Conservation (phyloP, 345 rosid species). For the Populus deltoides region DNA sequence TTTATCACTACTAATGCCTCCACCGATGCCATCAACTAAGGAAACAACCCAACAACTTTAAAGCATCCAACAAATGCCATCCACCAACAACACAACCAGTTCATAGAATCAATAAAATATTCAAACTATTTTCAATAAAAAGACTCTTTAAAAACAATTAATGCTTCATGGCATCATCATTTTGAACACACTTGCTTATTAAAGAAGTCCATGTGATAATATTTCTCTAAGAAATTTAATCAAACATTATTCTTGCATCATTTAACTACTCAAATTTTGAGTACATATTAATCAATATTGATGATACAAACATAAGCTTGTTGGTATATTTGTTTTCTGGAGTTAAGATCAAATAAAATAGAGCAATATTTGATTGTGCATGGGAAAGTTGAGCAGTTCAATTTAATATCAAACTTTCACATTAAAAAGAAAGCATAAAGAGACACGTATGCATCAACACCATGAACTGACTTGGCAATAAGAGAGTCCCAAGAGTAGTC, state of each 20-base stretch:
- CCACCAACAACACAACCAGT: no score
- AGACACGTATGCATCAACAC: constrained; percentile 68
- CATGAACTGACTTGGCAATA: constrained; percentile 74
- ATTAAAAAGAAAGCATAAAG: constrained; percentile 73
- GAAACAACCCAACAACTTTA: no score
- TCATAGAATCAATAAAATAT: constrained; percentile 45
- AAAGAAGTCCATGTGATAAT: constrained; percentile 81
- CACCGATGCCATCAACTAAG: no score
- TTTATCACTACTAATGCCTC: no score
- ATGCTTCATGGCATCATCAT: constrained; percentile 44
- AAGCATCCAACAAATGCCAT: no score
- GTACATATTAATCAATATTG: constrained; percentile 73
- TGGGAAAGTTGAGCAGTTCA: constrained; percentile 72
- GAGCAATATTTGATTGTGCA: constrained; percentile 87
- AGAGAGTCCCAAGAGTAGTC: constrained; percentile 81
- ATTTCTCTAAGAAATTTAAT: constrained; percentile 63
- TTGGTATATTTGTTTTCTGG: constrained; percentile 74
- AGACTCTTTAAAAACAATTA: constrained; percentile 65
- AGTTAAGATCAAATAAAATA: constrained; percentile 57
- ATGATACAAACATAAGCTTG: constrained; percentile 76
- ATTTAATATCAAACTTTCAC: constrained; percentile 65
- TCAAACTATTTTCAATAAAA: constrained; percentile 45
- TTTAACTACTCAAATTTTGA: constrained; percentile 52
- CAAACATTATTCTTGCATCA: constrained; percentile 68
- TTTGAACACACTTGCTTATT: constrained; percentile 68